Base-by-base conservation (phyloP, 306 rosid species). In the Rubus idaeus region DNA sequence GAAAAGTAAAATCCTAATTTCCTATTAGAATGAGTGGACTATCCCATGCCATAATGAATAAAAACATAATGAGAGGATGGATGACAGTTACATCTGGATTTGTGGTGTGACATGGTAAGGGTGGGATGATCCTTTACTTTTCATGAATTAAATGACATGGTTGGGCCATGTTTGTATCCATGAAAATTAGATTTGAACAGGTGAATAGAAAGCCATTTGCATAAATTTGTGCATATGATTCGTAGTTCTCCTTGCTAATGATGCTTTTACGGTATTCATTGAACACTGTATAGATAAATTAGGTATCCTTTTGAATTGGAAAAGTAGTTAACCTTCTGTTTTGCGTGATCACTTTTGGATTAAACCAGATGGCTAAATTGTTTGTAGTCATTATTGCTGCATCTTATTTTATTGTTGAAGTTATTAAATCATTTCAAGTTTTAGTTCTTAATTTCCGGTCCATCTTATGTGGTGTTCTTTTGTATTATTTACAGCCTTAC, bases 401-500 rank as follows among this genome's bases (percentile, higher is more conserved):
- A 56, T 18, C 20, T 21, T 75, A 40, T 18, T 0, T 23, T n/a
- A 65, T 45, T 66, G 1, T n/a, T 67, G 10, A 58, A 60, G 10
- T 2, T 57, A 41, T 21, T 26, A 40, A 73, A 21, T 64, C 39
- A 65, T 61, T 66, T 73, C 17, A 56, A 17, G 69, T 39, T 4
- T 14, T 70, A 21, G 16, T 58, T 21, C 18, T 30, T 61, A 14
- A 45, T 62, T 35, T 37, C 68, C 0, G 3, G 68, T 63, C 45
- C 21, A 35, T 4, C 68, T 65, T 65, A 65, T 4, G 12, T 20
- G 60, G 74, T 87, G 71, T 41, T 39, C 50, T 66, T 75, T 56
- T 70, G 70, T 75, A 53, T 83, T 77, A 77, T 78, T 11, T 46
- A 49, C 90, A 95, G 98, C 82, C 96, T 68, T 92, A 95, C 80